A percentile compares a stretch with the other conserved stretches of the same genome.
Conservation (phyloP, 345 rosid genomes). For the Eucalyptus marginata region DNA sequence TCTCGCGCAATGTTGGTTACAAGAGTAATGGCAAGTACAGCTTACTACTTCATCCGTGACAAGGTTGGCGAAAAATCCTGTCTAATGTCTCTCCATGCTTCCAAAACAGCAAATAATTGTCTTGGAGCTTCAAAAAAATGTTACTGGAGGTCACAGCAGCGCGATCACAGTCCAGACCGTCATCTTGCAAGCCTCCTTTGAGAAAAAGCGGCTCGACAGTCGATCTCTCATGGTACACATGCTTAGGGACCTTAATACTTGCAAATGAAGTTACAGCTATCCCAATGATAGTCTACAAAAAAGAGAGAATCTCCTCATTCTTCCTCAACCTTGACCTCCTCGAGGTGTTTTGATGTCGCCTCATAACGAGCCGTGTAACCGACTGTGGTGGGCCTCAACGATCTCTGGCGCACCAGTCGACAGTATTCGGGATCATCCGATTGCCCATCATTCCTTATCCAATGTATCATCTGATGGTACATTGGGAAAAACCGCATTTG, state of each 20-base stretch:
- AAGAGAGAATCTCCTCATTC: neutral
- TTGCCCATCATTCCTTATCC: slow-evolving; percentile 71
- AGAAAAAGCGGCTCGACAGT: neutral
- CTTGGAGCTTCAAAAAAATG: neutral
- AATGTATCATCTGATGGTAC: slow-evolving; percentile 90
- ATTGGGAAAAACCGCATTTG: slow-evolving; percentile 81
- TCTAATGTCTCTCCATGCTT: neutral
- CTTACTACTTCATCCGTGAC: neutral
- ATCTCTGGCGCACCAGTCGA: slow-evolving; percentile 72
- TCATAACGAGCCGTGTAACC: slow-evolving; percentile 71
- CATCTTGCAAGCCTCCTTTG: neutral
- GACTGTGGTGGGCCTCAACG: slow-evolving; percentile 59
- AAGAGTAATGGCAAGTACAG: neutral
- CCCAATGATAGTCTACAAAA: neutral
- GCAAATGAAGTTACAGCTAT: neutral
- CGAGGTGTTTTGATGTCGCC: slow-evolving; percentile 15
- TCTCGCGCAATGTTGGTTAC: neutral
- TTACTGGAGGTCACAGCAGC: neutral
- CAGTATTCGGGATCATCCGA: slow-evolving; percentile 78
- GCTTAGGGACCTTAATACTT: neutral
- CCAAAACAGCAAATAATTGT: neutral
- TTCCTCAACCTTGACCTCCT: neutral
- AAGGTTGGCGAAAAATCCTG: neutral
- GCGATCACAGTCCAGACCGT: neutral
- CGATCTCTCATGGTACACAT: neutral